Base-by-base conservation (phyloP, 1,284 basidiomycete species). In the Puccinia triticina region DNA sequence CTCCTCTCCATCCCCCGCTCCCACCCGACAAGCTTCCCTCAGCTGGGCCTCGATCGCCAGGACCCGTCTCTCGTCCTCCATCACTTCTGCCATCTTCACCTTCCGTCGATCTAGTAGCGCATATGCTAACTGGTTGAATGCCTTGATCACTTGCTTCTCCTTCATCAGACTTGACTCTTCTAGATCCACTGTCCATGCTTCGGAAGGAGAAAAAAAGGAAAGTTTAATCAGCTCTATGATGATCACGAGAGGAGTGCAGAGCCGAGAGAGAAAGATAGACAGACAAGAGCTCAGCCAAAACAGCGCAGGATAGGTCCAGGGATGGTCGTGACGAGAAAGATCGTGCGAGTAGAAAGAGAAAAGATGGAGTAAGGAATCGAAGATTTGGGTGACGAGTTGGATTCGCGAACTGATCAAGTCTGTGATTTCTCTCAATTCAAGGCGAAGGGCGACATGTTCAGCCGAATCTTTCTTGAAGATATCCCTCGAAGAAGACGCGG, bases 381-480 rank as follows among this genome's bases (percentile, higher is more conserved):
- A 50, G 50, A 75, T 55, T 75, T 75, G 48, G 37, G 53, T 32
- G 73, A 75, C 32, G 26, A 75, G 53, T 26, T 40, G 73, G 55
- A 75, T 26, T 37, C 73, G 10, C 1, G 40, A n/a, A 16, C 5
- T 53, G 16, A 72, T 29, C 21, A 18, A 5, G 4, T 53, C 46
- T 4, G 48, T 16, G n/a, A 72, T 72, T 40, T 72, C 69, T 29
- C 34, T 72, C 43, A 72, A 29, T 72, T 72, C 69, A 26, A 50
- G 0, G 32, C 23, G 50, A 4, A 72, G 69, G 10, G 46, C 50
- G 46, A 40, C 26, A 48, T 48, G 26, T 53, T 72, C 69, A 5
- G n/a, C 43, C 14, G 46, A 72, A 50, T 72, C 48, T 53, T 48
- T 48, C 46, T 53, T 53, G 18, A 72, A 72, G 48, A 53, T 48